Base-by-base conservation (phyloP, 768 basidiomycete species). In the Cystobasidium tubakii region DNA sequence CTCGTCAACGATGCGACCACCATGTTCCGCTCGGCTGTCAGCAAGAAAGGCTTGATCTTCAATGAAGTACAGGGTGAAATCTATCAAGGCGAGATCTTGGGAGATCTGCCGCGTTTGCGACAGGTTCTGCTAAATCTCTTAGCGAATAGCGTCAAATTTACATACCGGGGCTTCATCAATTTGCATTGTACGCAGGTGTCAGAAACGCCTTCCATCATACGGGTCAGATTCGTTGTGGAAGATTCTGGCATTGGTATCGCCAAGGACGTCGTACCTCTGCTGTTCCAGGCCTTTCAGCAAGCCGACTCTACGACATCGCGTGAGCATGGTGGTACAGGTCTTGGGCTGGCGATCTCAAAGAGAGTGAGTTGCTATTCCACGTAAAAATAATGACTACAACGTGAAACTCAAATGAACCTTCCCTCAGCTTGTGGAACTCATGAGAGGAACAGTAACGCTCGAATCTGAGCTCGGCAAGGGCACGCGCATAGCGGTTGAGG, bases 221-320 rank as follows among this genome's bases (percentile, higher is more conserved):
- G 27, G 1, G 36, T 77, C 10, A 17, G 25, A 10, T 74, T 77
- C 66, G 62, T 42, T n/a, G 36, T 78, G 17, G 53, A 53, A 31
- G 78, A 79, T 44, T 74, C 76, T 12, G 78, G 78, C 50, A 43
- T 74, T 42, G 78, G 78, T 23, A 77, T 79, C 55, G 63, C 42
- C 1, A 25, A 42, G 1, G 54, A 66, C 9, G 73, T 75, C 0
- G 29, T 79, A 1, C 75, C 78, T 2, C 71, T 65, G 1, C 76
- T 79, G 3, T 79, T 79, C 64, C 42, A 70, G 25, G 74, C 78
- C 2, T 79, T 76, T 73, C 71, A 75, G 23, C 75, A 76, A 50
- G 77, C 72, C 0, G 50, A 76, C 70, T 13, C 74, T 3, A 50
- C 66, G 4, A 77, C 75, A 0, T 70, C 73, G 0, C 12, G 75